phyloP scores from a whole-genome alignment of 1,139 yeast species.

The Hansenula sp. region DNA sequence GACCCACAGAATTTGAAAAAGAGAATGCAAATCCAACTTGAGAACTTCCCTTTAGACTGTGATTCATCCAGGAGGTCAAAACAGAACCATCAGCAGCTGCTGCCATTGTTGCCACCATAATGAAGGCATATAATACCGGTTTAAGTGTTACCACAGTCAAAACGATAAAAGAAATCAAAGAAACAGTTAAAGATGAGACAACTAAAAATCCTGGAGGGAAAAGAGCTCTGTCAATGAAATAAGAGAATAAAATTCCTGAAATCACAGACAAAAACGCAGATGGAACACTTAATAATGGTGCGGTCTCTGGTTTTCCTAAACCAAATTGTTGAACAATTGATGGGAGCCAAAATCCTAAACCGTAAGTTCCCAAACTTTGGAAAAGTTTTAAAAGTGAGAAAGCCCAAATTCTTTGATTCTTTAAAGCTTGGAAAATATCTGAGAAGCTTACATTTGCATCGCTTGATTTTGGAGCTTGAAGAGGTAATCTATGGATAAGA shows the following conservation, averaged over 20 bases:
- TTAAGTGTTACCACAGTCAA: constrained; percentile 6
- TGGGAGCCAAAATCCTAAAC: constrained; percentile 26
- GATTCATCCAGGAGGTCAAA: constrained; percentile 8
- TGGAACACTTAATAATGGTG: constrained; percentile 15
- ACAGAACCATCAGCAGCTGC: constrained; percentile 12
- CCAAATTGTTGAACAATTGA: constrained; percentile 25
- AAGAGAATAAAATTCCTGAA: constrained; percentile 8
- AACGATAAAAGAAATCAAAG: constrained; percentile 6
- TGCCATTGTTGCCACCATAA: constrained; percentile 8
- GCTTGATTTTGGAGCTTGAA: constrained; percentile 8
- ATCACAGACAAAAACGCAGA: constrained; percentile 6
- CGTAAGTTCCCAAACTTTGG: constrained; percentile 27
- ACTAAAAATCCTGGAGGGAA: constrained; percentile 4
- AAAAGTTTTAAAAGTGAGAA: constrained; percentile 22
- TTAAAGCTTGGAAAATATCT: constrained; percentile 15
- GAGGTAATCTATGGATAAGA: constrained; percentile 20
- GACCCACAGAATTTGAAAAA: constrained; percentile 7
- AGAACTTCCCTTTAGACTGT: constrained; percentile 7
- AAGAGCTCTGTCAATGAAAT: constrained; percentile 7
- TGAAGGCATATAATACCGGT: constrained; percentile 7
- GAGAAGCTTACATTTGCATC: constrained; percentile 14
- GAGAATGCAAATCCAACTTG: constrained; percentile 9
- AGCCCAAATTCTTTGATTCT: constrained; percentile 18
- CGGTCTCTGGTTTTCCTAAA: constrained; percentile 26
- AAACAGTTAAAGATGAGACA: background rate